Evolutionary conservation across 176 grass and related monocot species (phyloP).

Genomic region (Aegilops sharonensis): DNA sequence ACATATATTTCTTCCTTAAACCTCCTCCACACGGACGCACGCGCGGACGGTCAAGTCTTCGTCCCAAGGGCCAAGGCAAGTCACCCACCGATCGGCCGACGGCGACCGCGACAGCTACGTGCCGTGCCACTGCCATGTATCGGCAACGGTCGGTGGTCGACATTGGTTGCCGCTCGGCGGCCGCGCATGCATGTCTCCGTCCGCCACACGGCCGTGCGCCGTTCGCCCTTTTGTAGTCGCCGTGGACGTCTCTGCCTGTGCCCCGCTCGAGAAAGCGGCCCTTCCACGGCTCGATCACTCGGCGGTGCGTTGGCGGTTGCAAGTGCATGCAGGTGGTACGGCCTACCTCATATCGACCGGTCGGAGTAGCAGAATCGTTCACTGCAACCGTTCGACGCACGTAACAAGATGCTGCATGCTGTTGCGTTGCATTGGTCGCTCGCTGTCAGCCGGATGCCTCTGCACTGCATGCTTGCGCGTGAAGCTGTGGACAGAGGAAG

Average conservation of each 20-base stretch:
- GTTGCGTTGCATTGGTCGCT: neutral
- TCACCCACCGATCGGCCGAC: neutral
- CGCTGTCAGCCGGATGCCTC: neutral
- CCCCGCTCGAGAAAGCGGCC: too few relatives aligned
- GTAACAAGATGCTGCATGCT: too few relatives aligned
- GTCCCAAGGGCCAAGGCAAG: too few relatives aligned
- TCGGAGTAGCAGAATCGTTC: neutral
- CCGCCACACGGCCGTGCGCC: neutral
- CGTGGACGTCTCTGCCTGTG: neutral
- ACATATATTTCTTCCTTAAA: neutral
- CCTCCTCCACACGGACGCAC: neutral
- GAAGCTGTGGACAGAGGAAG: neutral
- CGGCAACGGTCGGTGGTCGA: neutral
- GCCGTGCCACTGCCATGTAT: too few relatives aligned
- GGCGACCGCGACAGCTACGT: neutral
- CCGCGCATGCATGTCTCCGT: neutral
- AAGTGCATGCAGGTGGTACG: neutral
- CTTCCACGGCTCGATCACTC: too few relatives aligned
- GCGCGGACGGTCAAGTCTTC: neutral
- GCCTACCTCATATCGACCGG: neutral
- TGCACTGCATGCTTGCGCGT: neutral
- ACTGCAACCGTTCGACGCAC: neutral
- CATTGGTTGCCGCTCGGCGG: neutral
- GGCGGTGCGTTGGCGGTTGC: neutral
- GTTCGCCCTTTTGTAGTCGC: neutral